Evolutionary conservation across 1,284 basidiomycete genomes (phyloP).

Genomic region (Fomitiporia mediterranea): DNA sequence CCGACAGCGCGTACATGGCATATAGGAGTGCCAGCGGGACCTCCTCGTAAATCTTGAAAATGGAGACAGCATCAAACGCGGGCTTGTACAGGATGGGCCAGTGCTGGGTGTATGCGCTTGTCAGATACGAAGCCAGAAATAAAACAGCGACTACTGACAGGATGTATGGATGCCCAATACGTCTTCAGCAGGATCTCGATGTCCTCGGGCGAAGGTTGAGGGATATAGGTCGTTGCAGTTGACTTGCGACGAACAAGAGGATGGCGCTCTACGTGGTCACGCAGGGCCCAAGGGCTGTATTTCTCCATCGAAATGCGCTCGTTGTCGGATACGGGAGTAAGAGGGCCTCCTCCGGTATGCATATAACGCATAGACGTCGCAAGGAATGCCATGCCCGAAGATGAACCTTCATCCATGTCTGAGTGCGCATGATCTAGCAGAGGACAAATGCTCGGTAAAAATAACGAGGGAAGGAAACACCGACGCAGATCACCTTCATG

Average conservation of each 20-base stretch:
- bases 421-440: constrained; percentile 11
- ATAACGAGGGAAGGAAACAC: not conserved
- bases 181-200: constrained; percentile 20
- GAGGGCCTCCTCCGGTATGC: constrained; percentile 16
- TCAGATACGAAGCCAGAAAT: not conserved
- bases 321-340: constrained; percentile 17
- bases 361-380: constrained; percentile 20
- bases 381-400: constrained; percentile 20
- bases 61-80: constrained; percentile 17
- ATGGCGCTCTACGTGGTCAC: constrained; percentile 11
- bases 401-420: constrained; percentile 21
- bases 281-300: constrained; percentile 17
- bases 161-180: constrained; percentile 20
- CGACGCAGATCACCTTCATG: constrained; percentile 7
- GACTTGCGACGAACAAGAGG: constrained; percentile 8
- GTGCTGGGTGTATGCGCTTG: constrained; percentile 10
- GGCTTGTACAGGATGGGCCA: constrained; percentile 22
- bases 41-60: constrained; percentile 19
- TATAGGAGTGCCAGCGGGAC: constrained; percentile 18
- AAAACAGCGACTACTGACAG: constrained; percentile 7
- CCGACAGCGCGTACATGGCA: constrained; percentile 17
- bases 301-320: constrained; percentile 19
- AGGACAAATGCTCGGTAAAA: not conserved
- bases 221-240: not conserved
- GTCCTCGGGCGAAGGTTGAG: constrained; percentile 15